phyloP scores from a whole-genome alignment of 257 asterid species.

The Sherardia arvensis region DNA sequence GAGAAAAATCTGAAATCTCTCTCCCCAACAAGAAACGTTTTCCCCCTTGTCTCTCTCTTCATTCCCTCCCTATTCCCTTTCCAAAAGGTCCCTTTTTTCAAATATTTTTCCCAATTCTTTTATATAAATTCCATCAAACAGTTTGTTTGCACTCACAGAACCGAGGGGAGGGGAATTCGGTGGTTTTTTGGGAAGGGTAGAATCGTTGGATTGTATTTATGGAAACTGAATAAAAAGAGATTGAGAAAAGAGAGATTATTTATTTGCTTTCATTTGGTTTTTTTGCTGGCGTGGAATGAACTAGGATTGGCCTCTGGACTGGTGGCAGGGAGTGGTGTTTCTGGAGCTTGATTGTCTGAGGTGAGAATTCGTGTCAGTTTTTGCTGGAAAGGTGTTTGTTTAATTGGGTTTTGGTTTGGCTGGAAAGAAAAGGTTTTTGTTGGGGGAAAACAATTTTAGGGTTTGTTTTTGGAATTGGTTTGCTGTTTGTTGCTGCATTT shows the following conservation, averaged over 20 bases:
- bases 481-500: too few species aligned
- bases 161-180: slow-evolving; percentile 1
- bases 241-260: not conserved
- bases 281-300: not conserved
- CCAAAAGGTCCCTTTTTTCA: slow-evolving; percentile 7
- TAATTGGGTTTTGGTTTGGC: not conserved
- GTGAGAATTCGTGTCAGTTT: not conserved
- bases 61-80: not conserved
- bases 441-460: slow-evolving; percentile 5
- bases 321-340: not conserved
- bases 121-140: not conserved
- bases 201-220: not conserved
- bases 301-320: slow-evolving; percentile 9
- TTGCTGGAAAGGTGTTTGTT: not conserved
- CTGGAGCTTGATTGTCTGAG: not conserved
- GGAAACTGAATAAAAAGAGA: not conserved
- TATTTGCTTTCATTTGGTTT: not conserved
- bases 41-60: not conserved
- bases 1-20: not conserved
- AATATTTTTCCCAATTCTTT: not conserved
- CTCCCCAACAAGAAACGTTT: slow-evolving; percentile 13
- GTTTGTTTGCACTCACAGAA: not conserved
- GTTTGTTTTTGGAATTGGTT: not conserved
- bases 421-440: not conserved
- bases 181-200: not conserved